phyloP scores from a whole-genome alignment of 1,139 yeast species.

The Scheffersomyces parashehatae region DNA sequence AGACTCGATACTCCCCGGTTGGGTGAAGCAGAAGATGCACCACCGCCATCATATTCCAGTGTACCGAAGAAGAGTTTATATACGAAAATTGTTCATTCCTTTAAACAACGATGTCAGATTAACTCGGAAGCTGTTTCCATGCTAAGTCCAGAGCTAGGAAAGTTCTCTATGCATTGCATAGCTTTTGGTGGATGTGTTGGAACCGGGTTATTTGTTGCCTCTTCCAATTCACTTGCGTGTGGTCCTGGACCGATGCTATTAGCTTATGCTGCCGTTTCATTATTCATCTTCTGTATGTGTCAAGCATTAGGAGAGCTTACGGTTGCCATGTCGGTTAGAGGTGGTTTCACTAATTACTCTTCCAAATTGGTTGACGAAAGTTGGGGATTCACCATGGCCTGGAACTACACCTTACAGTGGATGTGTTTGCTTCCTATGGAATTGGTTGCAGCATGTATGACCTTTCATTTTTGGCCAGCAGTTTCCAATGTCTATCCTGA shows the following conservation, averaged over 20 bases:
- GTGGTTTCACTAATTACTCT: constrained; percentile 22
- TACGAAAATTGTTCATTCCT: constrained; percentile 11
- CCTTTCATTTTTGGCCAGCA: constrained; percentile 22
- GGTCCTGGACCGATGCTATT: constrained; percentile 2
- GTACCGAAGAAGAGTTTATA: not conserved
- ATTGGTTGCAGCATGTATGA: constrained; percentile 23
- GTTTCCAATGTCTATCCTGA: constrained; percentile 14
- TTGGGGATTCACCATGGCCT: constrained; percentile 26
- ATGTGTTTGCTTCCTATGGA: constrained; percentile 23
- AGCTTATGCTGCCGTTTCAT: constrained; percentile 13
- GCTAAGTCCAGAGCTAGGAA: constrained; percentile 10
- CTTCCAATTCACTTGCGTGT: not conserved
- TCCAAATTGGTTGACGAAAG: constrained; percentile 22
- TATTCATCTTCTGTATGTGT: constrained; percentile 22
- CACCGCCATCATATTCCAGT: no score
- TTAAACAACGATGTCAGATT: constrained; percentile 9
- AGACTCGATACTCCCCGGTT: no score
- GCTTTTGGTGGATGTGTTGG: constrained; percentile 28
- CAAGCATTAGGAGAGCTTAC: constrained; percentile 25
- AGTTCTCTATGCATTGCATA: constrained; percentile 20
- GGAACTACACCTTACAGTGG: constrained; percentile 28
- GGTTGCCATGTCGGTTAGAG: constrained; percentile 22
- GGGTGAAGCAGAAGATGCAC: no score
- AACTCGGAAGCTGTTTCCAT: constrained; percentile 8
- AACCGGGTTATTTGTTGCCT: constrained; percentile 15